phyloP scores from a whole-genome alignment of 1,139 yeast genomes.

The Zygosaccharomyces sapae region DNA sequence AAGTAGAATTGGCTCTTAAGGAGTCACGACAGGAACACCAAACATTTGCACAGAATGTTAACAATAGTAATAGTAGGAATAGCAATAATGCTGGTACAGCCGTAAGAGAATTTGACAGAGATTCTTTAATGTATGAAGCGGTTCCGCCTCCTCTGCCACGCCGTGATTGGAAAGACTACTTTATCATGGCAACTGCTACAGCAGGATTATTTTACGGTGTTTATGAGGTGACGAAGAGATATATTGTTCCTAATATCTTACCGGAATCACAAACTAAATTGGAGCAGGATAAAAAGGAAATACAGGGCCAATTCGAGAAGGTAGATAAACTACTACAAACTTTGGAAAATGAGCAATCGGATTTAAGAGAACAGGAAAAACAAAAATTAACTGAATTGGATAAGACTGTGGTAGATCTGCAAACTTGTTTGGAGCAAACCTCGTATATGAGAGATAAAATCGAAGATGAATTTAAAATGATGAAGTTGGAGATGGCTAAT shows the following conservation, averaged over 20 bases:
- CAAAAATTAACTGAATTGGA: conserved; percentile 64
- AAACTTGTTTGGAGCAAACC: conserved; percentile 61
- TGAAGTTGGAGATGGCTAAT: conserved; percentile 77
- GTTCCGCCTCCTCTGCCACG: conserved; percentile 76
- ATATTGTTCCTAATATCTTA: conserved; percentile 71
- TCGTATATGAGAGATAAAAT: conserved; percentile 68
- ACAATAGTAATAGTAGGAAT: background rate
- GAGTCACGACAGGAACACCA: conserved; percentile 19
- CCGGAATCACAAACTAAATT: conserved; percentile 81
- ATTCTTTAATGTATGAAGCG: conserved; percentile 31
- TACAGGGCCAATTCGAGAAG: conserved; percentile 75
- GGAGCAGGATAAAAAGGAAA: conserved; percentile 76
- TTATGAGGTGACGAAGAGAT: conserved; percentile 73
- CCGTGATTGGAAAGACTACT: conserved; percentile 94
- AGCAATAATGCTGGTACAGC: background rate
- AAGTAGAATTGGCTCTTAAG: conserved; percentile 75
- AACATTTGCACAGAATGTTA: background rate
- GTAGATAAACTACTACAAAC: conserved; percentile 73
- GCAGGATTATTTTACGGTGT: conserved; percentile 87
- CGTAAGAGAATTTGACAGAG: conserved; percentile 2
- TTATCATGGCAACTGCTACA: conserved; percentile 96
- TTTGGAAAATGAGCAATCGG: conserved; percentile 66
- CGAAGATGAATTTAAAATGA: conserved; percentile 73
- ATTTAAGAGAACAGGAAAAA: conserved; percentile 60
- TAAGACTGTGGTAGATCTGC: conserved; percentile 61